These are phyloP conservation scores for Yamadazyma sp. DNA, from an alignment of 805 yeast genomes.

Conservation along the genomic window DNA sequence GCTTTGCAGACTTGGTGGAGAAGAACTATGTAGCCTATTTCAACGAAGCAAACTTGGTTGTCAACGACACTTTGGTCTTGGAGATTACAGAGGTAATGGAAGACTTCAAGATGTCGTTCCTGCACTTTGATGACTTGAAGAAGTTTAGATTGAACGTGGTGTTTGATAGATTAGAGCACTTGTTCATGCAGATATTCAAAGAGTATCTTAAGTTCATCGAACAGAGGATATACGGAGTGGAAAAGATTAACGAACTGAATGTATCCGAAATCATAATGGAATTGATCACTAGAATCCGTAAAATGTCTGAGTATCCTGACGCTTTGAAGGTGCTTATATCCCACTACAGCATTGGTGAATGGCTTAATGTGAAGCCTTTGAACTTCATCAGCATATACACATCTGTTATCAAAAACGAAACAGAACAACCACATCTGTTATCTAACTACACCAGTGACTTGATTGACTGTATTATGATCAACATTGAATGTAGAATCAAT, in stretches of 20 bases:
- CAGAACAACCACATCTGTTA: conserved; percentile 49
- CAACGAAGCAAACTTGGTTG: conserved; percentile 15
- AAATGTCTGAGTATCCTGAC: conserved; percentile 58
- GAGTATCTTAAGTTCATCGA: conserved; percentile 61
- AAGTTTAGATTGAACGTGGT: conserved; percentile 12
- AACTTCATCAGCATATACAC: conserved; percentile 44
- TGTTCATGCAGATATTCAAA: conserved; percentile 37
- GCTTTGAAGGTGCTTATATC: conserved; percentile 53
- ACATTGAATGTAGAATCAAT: conserved; percentile 61
- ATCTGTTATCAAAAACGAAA: conserved; percentile 44
- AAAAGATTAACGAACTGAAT: conserved; percentile 59
- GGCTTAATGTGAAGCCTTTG: conserved; percentile 70
- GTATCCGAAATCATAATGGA: conserved; percentile 75
- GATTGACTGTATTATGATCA: conserved; percentile 68
- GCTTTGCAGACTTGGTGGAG: conserved; percentile 12
- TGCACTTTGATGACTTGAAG: conserved; percentile 12
- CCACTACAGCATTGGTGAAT: conserved; percentile 54
- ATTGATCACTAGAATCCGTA: conserved; percentile 63
- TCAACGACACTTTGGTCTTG: conserved; percentile 30
- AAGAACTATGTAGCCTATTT: conserved; percentile 14
- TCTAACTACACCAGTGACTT: conserved; percentile 74
- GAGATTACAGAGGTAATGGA: conserved; percentile 48
- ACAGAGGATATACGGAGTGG: conserved; percentile 44
- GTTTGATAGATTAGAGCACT: conserved; percentile 6
- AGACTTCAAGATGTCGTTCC: conserved; percentile 20